A percentile compares a stretch with the other conserved stretches of the same genome.
These are phyloP conservation scores for Rhynchospora breviuscula DNA, from an alignment of 176 grass and related monocot genomes.

Conservation along the genomic window DNA sequence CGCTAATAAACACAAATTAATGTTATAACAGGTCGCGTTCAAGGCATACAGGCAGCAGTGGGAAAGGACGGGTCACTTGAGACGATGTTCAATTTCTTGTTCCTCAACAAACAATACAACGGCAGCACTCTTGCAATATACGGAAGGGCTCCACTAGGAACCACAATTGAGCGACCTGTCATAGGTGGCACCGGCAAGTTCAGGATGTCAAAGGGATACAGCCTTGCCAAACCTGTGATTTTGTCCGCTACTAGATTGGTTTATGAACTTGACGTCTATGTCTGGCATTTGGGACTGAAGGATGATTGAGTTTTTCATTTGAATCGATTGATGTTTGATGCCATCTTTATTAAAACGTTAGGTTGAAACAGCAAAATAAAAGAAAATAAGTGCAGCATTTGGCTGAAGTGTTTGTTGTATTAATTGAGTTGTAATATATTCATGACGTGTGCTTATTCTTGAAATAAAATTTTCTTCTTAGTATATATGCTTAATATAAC, in stretches of 20 bases:
- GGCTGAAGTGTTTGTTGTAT: neutral
- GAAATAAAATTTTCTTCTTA: neutral
- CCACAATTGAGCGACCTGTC: neutral
- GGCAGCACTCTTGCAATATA: constrained; percentile 6
- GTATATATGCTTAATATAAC: too few relatives aligned
- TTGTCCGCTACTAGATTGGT: neutral
- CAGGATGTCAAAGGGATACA: constrained; percentile 12
- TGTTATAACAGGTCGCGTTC: constrained; percentile 12
- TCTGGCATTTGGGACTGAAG: neutral
- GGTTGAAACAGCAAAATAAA: neutral
- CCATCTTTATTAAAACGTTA: neutral
- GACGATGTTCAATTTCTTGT: constrained; percentile 15
- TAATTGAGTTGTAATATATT: neutral
- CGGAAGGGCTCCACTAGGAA: neutral
- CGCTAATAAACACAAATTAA: neutral
- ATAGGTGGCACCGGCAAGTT: constrained; percentile 29
- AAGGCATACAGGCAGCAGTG: neutral
- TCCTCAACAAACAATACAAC: neutral
- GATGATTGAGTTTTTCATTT: too few relatives aligned
- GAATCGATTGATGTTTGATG: neutral
- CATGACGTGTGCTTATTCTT: neutral
- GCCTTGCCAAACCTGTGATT: neutral
- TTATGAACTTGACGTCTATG: constrained; percentile 5
- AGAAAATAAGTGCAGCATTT: neutral
- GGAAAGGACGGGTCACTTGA: neutral